A percentile compares a stretch with the other conserved stretches of the same genome.
phyloP scores from a whole-genome alignment of 495 filamentous ascomycete genomes.

The Extremus antarcticus region DNA sequence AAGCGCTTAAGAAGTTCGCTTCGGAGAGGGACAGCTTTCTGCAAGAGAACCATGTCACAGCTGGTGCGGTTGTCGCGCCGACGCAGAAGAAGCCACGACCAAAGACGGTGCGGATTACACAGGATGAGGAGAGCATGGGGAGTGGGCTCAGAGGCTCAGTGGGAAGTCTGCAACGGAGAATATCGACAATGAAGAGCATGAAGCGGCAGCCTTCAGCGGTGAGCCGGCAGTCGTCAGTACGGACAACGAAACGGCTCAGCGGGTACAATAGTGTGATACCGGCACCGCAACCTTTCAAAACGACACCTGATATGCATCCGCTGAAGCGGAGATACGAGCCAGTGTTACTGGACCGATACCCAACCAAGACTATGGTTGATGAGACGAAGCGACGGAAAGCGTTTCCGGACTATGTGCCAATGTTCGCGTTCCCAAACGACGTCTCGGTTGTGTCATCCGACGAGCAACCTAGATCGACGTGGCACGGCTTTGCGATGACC shows the following conservation, averaged over 20 bases:
- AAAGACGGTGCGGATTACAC: conserved; percentile 68
- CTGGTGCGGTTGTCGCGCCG: conserved; percentile 49
- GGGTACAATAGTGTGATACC: conserved; percentile 99
- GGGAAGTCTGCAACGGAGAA: conserved; percentile 73
- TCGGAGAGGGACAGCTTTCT: conserved; percentile 87
- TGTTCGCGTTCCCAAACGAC: conserved; percentile 98
- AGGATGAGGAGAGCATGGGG: conserved; percentile 53
- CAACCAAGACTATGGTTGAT: conserved; percentile 70
- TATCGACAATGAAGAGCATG: conserved; percentile 93
- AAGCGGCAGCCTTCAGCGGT: conserved; percentile 67
- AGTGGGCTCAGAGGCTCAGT: conserved; percentile 39
- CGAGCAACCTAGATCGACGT: conserved; percentile 82
- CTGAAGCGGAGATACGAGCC: conserved; percentile 89
- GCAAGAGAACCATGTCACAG: conserved; percentile 81
- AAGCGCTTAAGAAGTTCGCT: conserved; percentile 85
- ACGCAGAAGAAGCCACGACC: conserved; percentile 48
- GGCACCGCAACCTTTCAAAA: conserved; percentile 76
- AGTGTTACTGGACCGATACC: conserved; percentile 86
- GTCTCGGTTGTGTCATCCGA: conserved; percentile 93
- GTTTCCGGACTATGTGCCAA: conserved; percentile 95
- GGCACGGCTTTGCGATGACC: conserved; percentile 99
- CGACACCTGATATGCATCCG: conserved; percentile 89
- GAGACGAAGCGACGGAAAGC: conserved; percentile 68
- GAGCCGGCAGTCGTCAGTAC: conserved; percentile 72
- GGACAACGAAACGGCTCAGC: conserved; percentile 79